Evolutionary conservation across 352 stramenopile genomes (phyloP).

Genomic region (Pythium aphanidermatum): DNA sequence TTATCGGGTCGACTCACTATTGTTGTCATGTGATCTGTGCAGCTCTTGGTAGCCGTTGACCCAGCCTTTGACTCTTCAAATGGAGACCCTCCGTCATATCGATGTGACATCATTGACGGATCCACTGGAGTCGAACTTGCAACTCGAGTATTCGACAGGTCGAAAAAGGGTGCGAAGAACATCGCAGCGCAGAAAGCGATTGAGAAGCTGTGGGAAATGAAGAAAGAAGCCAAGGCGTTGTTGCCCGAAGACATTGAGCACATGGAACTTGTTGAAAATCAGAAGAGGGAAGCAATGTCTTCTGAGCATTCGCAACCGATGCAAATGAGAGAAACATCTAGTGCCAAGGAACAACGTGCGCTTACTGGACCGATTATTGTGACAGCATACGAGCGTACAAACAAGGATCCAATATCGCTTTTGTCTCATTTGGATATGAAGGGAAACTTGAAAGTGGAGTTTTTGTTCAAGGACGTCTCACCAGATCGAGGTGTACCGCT

Average conservation of each 20-base stretch:
- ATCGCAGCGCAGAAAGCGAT: constrained; percentile 54
- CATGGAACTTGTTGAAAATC: constrained; percentile 38
- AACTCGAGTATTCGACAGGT: constrained; percentile 41
- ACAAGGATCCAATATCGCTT: constrained; percentile 34
- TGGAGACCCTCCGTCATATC: constrained; percentile 56
- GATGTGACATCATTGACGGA: constrained; percentile 43
- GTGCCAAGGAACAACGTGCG: too few species aligned
- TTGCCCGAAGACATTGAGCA: constrained; percentile 52
- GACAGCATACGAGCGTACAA: constrained; percentile 36
- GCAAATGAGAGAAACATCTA: too few species aligned
- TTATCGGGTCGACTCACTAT: too few species aligned
- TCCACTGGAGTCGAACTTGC: constrained; percentile 34
- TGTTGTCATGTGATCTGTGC: not conserved
- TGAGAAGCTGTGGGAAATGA: constrained; percentile 73
- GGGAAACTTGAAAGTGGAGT: constrained; percentile 29
- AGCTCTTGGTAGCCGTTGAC: constrained; percentile 45
- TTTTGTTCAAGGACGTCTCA: constrained; percentile 46
- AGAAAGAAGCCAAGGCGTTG: constrained; percentile 47
- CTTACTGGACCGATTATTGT: constrained; percentile 18
- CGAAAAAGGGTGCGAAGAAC: constrained; percentile 71
- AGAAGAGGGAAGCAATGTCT: constrained; percentile 31
- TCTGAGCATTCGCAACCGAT: constrained; percentile 29
- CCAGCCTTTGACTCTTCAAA: constrained; percentile 36
- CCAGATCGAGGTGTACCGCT: constrained; percentile 28
- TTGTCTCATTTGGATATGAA: constrained; percentile 53